Base-by-base conservation (phyloP, 345 rosid genomes). In the Carallia brachiata region DNA sequence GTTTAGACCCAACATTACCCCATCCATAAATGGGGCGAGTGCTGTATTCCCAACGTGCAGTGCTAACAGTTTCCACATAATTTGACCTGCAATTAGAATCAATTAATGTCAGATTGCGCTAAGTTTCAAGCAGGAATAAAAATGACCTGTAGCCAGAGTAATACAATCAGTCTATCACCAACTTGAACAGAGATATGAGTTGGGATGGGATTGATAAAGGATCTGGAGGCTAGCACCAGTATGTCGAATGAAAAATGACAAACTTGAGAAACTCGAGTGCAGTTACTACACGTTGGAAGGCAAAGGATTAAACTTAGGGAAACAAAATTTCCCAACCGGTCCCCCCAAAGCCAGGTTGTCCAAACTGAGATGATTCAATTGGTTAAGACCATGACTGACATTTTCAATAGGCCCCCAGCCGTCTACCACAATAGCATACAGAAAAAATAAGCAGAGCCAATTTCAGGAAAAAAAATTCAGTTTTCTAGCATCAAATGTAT, bases 31-130 rank as follows among this genome's bases (percentile, higher is more conserved):
- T 73, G 73, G 96, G 97, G 40, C 88, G 95, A 61, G 97, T 94
- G 74, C 88, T 89, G 75, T 94, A 94, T 84, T 90, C 95, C 98
- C 98, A 94, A 19, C 96, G 83, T 37, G 97, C 97, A 62, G 87
- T 84, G 78, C 83, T 83, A 77, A 91, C 97, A 66, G 84, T 90
- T 75, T 87, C 81, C 15, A 78, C 77, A 36, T 86, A 88, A 74
- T 76, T 78, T 52, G 96, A 77, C 81, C 98, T 94, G 89, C 74
- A 80, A 78, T 72, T 62, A 73, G 72, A 67, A 67, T 30, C 54
- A 75, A 30, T 6, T 30, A 47, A 34, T 34, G 61, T 76, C 69
- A 75, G 64, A 65, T 12, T 44, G 0, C 31, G 72, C 18, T 52
- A 1, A 65, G 7, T 18, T 31, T 30, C 6, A 50, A 48, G 23